Evolutionary conservation across 1,284 basidiomycete genomes (phyloP), one percentile per base, ranked within the genome.

Genomic region (Cryptococcus floricola): DNA sequence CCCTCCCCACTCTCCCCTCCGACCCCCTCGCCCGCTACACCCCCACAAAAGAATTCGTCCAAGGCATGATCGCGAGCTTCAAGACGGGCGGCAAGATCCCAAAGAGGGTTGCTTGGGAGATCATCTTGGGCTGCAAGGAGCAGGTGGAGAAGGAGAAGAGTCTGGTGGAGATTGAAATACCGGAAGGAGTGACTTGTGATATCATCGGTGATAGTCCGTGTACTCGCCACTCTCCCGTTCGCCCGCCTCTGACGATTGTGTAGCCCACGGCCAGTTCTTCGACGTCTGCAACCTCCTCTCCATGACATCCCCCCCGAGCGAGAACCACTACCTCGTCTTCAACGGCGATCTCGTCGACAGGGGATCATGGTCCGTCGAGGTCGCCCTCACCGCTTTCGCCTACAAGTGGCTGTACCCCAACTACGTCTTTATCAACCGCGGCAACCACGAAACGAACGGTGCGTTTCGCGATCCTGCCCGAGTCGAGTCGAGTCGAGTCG

Each of bases 351-450:
- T 96, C 57, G 96, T 98, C 42, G 96, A 99, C 76, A 86, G 96
- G 59, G 96, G 95, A 14, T 62, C 60, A 19, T 62, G 60, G 60
- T 59, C 57, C 1, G 88, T 97, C 57, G 96, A 99, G 78, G 94
- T 98, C 56, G 93, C 94, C 53, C 78, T 98, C 59, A 89, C 89
- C 9, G 86, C 94, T 2, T 91, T 98, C 70, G 91, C 94, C 5
- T 97, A 89, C 80, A 98, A 98, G 82, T 98, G 94, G 92, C 79
- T 95, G 51, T 92, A 90, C 77, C 93, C 92, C 2, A 84, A 84
- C 58, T 84, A 82, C 57, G 89, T 94, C 80, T 93, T 83, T 75
- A 85, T 96, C 71, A 97, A 96, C 75, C 84, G 95, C 58, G 96
- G 95, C 25, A 98, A 98, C 78, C 95, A 98, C 74, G 95, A 98